A percentile compares a stretch with the other conserved stretches of the same genome.
Conservation (phyloP, 306 rosid genomes). For the Acacia confusa region DNA sequence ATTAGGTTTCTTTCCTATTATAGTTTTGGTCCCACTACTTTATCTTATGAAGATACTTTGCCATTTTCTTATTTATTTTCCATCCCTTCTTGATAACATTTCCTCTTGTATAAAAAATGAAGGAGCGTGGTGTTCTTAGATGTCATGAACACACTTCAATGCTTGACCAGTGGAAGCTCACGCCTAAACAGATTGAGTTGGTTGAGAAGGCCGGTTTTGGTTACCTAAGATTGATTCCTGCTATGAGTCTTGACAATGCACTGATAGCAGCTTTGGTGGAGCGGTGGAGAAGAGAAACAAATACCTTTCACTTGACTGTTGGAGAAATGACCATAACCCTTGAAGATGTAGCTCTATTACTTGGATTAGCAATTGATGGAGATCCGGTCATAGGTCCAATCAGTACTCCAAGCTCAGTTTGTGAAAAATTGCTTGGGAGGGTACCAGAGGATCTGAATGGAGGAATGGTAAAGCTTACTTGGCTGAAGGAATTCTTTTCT, state of each 20-base stretch:
- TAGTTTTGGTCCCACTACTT: neutral
- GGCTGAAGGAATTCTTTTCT: constrained; percentile 86
- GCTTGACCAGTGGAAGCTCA: constrained; percentile 94
- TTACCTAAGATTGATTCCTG: constrained; percentile 71
- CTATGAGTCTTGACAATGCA: constrained; percentile 86
- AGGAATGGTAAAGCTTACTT: constrained; percentile 92
- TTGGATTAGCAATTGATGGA: constrained; percentile 82
- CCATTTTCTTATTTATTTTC: neutral
- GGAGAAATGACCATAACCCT: constrained; percentile 93
- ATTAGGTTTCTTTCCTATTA: neutral
- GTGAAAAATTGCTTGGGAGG: constrained; percentile 79
- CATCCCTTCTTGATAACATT: neutral
- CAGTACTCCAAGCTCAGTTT: constrained; percentile 62
- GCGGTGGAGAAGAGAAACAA: constrained; percentile 98
- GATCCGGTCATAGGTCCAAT: constrained; percentile 79
- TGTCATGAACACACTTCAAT: constrained; percentile 94
- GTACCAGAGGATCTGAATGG: constrained; percentile 85
- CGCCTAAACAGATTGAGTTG: constrained; percentile 64
- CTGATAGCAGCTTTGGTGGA: constrained; percentile 88
- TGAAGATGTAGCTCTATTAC: constrained; percentile 85
- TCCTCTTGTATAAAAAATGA: neutral
- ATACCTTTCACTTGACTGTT: constrained; percentile 77
- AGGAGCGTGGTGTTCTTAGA: constrained; percentile 96
- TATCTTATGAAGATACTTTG: neutral
- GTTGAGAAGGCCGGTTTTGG: constrained; percentile 89